phyloP scores from a whole-genome alignment of 441 rosid species.

The Erodium moschatum region DNA sequence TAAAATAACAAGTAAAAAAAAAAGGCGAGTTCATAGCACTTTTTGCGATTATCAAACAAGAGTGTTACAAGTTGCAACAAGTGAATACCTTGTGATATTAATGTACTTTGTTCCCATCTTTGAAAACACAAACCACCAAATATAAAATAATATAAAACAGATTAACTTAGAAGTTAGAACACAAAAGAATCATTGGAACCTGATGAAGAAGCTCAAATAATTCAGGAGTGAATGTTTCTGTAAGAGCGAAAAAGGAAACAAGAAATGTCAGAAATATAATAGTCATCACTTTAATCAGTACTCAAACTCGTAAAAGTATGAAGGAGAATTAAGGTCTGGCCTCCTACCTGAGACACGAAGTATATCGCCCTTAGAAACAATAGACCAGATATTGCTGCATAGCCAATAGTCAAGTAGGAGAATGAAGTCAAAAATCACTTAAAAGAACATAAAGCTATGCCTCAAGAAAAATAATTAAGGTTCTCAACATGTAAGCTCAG shows the following conservation, averaged over 20 bases:
- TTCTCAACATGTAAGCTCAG: neutral
- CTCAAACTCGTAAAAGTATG: neutral
- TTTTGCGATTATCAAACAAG: no score
- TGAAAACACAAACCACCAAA: neutral
- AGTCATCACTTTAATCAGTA: neutral
- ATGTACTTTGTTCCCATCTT: neutral
- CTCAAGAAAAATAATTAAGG: neutral
- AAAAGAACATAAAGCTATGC: neutral
- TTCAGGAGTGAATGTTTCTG: slow-evolving; percentile 43
- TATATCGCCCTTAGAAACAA: slow-evolving; percentile 54
- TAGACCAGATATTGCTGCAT: slow-evolving; percentile 56
- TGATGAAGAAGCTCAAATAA: slow-evolving; percentile 35
- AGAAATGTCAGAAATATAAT: slow-evolving; percentile 11
- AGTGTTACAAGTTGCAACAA: no score
- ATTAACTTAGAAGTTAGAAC: neutral
- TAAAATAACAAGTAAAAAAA: no score
- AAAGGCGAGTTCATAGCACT: no score
- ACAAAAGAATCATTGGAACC: slow-evolving; percentile 33
- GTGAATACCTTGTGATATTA: no score
- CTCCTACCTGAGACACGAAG: slow-evolving; percentile 42
- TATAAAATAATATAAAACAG: neutral
- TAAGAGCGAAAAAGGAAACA: slow-evolving; percentile 18
- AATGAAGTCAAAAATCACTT: neutral
- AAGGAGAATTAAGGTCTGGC: slow-evolving; percentile 11
- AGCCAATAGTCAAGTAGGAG: slow-evolving; percentile 19